Evolutionary conservation across 352 stramenopile genomes (phyloP).

Genomic region (Globisporangium polare): DNA sequence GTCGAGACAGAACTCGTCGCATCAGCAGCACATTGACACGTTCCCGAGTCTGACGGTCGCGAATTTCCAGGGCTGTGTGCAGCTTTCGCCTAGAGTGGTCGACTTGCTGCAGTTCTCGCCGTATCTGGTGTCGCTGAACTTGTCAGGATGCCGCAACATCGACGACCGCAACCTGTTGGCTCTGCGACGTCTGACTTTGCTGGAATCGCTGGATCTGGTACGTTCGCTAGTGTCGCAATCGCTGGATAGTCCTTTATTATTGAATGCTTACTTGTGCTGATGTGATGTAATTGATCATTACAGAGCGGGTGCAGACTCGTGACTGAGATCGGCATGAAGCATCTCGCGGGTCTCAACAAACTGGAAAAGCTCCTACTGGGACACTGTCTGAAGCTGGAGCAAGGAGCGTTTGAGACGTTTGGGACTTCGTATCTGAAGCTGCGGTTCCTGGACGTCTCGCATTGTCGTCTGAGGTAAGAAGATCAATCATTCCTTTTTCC

Average conservation of each 20-base stretch:
- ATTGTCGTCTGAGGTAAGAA: conserved; percentile 45
- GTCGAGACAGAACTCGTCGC: conserved; percentile 15
- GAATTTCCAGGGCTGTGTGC: conserved; percentile 46
- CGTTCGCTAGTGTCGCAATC: not conserved
- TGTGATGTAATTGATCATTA: not conserved
- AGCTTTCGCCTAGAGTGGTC: conserved; percentile 38
- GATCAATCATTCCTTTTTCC: not conserved
- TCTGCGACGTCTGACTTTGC: conserved; percentile 28
- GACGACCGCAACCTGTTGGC: conserved; percentile 50
- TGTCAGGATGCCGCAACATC: conserved; percentile 57
- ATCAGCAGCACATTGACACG: conserved; percentile 18
- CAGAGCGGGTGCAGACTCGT: conserved; percentile 52
- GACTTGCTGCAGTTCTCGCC: conserved; percentile 56
- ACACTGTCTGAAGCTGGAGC: conserved; percentile 49
- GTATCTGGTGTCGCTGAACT: conserved; percentile 47
- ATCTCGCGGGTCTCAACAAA: conserved; percentile 33
- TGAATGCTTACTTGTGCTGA: not conserved
- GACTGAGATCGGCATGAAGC: conserved; percentile 51
- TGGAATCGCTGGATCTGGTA: conserved; percentile 61
- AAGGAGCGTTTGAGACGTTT: conserved; percentile 43
- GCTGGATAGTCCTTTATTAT: not conserved
- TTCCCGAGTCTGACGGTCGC: conserved; percentile 51
- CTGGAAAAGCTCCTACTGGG: conserved; percentile 54
- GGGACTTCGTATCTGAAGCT: conserved; percentile 34
- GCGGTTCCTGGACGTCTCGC: conserved; percentile 44